Base-by-base conservation (phyloP, 345 rosid species). In the Salix dunnii region DNA sequence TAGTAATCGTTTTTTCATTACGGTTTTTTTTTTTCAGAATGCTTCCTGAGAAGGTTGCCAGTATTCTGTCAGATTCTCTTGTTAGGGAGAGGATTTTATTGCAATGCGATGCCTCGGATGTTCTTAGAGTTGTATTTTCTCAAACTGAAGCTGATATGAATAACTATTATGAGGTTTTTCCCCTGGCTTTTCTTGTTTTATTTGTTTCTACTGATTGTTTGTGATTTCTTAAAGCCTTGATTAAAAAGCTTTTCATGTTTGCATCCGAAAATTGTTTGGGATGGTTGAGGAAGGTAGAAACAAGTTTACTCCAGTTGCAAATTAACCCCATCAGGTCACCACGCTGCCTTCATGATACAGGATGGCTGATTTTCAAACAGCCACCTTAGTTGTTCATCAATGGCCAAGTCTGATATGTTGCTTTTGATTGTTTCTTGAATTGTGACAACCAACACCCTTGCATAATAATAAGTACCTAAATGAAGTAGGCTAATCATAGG, bases 81-180 rank as follows among this genome's bases (percentile, higher is more conserved):
- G 86, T 82, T 77, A 88, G 87, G 78, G 97, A 89, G 83, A 90
- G 79, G 84, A 92, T 96, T 77, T 73, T 94, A 61, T 89, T 89
- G 23, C 85, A 81, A 67, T 28, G 80, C 81, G 91, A 96, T 90
- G 99, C 97, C 76, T 87, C 99, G 1, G 90, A 92, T 78, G 87
- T 96, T 80, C 93, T 96, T 66, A 88, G 85, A 82, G 91, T 85
- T 58, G 94, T 92, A 78, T 83, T 96, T 86, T 88, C 81, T 55
- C 88, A 80, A 78, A 89, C 98, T n/a, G 99, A 94, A 89, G 94
- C 91, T 71, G 78, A 86, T 85, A 72, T 96, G 92, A 89, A 87
- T 81, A 87, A 91, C 86, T 79, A 67, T 72, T 96, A 96, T 55
- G 99, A 96, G 98, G 99, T 96, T 83, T 79, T 76, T 63, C 73